Evolutionary conservation across 2,329 filamentous ascomycete species (phyloP).

Genomic region (Colletotrichum euphorbiae): DNA sequence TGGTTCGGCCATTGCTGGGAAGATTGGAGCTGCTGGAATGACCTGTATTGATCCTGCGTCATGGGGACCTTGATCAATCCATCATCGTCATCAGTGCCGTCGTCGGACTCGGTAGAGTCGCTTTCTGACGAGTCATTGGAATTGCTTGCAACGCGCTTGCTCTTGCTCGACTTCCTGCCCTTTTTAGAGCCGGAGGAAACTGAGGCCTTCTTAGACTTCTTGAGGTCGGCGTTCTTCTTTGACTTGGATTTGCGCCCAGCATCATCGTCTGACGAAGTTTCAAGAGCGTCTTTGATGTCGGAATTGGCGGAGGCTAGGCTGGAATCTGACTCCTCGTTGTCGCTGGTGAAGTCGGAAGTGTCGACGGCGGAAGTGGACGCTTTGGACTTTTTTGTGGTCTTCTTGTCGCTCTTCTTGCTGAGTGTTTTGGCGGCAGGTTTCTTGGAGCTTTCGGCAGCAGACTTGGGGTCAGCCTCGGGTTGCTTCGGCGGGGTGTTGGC

Average conservation of each 20-base stretch:
- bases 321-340: not conserved
- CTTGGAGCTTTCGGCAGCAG: not conserved
- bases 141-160: not conserved
- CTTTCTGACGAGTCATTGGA: not conserved
- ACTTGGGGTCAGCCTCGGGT: constrained; percentile 1
- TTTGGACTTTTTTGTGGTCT: not conserved
- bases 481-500: constrained; percentile 12
- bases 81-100: not conserved
- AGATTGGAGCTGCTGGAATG: not conserved
- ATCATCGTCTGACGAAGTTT: not conserved
- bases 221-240: not conserved
- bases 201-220: constrained; percentile 12
- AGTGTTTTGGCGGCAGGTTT: not conserved
- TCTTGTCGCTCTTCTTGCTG: constrained; percentile 12
- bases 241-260: constrained; percentile 8
- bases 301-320: not conserved
- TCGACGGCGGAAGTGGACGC: not conserved
- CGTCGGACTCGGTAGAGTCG: not conserved
- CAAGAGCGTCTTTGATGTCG: not conserved
- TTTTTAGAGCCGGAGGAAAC: not conserved
- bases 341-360: not conserved
- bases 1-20: constrained; percentile 17
- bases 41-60: constrained; percentile 8
- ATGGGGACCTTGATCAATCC: constrained; percentile 20
- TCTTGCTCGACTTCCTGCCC: constrained; percentile 18